Evolutionary conservation across 441 rosid genomes (phyloP).

Genomic region (Hypseocharis bilobata): DNA sequence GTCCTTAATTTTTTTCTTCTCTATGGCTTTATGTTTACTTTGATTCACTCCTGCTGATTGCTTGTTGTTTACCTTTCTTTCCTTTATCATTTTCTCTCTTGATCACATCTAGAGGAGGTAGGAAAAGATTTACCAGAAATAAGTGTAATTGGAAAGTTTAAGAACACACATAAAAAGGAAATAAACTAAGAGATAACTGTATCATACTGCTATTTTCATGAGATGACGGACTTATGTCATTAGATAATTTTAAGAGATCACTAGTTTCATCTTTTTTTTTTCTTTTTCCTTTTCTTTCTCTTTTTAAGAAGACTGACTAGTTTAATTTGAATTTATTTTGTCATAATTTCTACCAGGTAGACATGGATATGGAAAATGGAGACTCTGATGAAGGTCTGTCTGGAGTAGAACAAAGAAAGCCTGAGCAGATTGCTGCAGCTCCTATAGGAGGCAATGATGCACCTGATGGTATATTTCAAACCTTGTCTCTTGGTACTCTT

Average conservation of each 20-base stretch:
- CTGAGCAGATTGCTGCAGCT: constrained; percentile 24
- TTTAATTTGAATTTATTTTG: not conserved
- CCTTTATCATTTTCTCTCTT: not conserved
- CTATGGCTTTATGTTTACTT: not conserved
- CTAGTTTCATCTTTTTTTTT: not conserved
- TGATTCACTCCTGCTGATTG: not conserved
- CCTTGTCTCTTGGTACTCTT: constrained; percentile 1
- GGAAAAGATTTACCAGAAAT: not conserved
- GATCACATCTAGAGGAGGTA: not conserved
- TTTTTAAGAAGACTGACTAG: not conserved
- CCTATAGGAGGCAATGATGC: constrained; percentile 27
- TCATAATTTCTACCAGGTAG: constrained; percentile 44
- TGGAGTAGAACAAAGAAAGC: constrained; percentile 34
- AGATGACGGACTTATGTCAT: not conserved
- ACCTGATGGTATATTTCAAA: constrained; percentile 38
- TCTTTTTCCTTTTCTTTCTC: not conserved
- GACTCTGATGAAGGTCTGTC: constrained; percentile 30
- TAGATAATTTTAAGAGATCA: not conserved
- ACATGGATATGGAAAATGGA: constrained; percentile 90
- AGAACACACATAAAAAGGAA: not conserved
- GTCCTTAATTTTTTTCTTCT: not conserved
- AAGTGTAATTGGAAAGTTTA: not conserved
- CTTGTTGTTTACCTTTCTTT: not conserved
- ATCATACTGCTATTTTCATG: not conserved
- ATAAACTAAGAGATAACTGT: not conserved